Evolutionary conservation across 352 stramenopile genomes (phyloP).

Genomic region (Globisporangium recalcitrans): DNA sequence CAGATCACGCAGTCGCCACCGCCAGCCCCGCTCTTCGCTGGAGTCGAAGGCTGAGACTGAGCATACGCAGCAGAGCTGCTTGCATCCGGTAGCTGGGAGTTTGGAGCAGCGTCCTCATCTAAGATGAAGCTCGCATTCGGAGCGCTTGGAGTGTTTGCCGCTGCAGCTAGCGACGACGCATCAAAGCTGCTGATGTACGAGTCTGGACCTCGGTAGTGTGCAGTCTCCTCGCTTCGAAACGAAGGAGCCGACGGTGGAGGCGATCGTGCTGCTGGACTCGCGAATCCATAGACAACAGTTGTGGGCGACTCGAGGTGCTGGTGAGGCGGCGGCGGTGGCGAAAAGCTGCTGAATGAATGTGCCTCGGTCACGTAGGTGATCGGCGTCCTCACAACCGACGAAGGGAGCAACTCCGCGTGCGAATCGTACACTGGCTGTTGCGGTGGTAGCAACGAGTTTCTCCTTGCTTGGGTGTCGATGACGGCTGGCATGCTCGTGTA

Average conservation of each 20-base stretch:
- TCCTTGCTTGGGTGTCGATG: slow-evolving; percentile 3
- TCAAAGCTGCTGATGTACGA: slow-evolving; percentile 1
- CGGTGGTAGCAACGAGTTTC: not conserved
- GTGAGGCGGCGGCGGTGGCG: slow-evolving; percentile 3
- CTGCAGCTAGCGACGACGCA: not conserved
- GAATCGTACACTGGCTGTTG: not conserved
- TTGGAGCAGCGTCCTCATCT: not conserved
- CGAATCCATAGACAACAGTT: slow-evolving; percentile 9
- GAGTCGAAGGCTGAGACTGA: not conserved
- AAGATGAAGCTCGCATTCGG: not conserved
- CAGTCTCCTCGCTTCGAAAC: slow-evolving; percentile 2
- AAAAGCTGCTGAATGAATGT: slow-evolving; percentile 4
- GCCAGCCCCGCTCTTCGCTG: not conserved
- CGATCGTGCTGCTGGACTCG: not conserved
- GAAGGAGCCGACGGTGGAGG: slow-evolving; percentile 11
- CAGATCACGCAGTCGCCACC: slow-evolving; percentile 41
- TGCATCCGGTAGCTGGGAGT: not conserved
- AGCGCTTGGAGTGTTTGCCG: not conserved
- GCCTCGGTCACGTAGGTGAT: not conserved
- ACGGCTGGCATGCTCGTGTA: not conserved
- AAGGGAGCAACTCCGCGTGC: not conserved
- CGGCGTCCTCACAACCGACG: not conserved
- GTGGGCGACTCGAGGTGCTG: slow-evolving; percentile 12
- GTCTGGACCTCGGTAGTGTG: slow-evolving; percentile 4
- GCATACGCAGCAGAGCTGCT: not conserved